A percentile compares a stretch with the other conserved stretches of the same genome.
Evolutionary conservation across 192 early-diverging fungal species (phyloP).

Genomic region (Obelidium mucronatum): DNA sequence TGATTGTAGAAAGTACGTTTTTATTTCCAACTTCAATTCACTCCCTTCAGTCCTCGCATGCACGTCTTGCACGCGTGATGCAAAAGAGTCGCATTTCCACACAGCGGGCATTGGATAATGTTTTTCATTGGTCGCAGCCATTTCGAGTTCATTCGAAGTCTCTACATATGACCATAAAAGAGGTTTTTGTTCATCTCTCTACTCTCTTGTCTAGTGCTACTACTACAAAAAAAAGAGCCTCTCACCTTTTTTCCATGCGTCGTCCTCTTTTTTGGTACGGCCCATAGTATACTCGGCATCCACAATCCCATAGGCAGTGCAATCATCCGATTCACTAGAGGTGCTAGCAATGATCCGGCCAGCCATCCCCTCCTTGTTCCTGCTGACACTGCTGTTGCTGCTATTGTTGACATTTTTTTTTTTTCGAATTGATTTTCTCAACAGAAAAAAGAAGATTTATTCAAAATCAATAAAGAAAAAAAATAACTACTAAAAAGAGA

Average conservation of each 20-base stretch:
- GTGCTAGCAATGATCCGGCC: constrained; percentile 5
- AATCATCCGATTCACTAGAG: too few relatives aligned
- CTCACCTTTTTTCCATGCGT: constrained; percentile 86
- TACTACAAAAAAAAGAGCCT: background rate
- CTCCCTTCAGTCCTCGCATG: background rate
- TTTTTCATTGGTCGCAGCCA: constrained; percentile 56
- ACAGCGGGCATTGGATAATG: constrained; percentile 72
- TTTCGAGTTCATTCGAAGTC: constrained; percentile 50
- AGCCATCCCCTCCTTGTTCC: too few relatives aligned
- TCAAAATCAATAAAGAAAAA: background rate
- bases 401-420: background rate
- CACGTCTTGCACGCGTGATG: constrained; percentile 76
- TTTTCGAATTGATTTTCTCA: too few relatives aligned
- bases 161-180: constrained; percentile 43
- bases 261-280: constrained; percentile 93
- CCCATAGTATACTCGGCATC: constrained; percentile 71
- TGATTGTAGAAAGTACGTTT: background rate
- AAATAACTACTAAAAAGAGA: background rate
- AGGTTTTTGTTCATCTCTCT: constrained; percentile 74
- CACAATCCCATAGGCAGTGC: too few relatives aligned
- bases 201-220: background rate
- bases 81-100: constrained; percentile 73
- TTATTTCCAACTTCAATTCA: background rate
- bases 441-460: constrained; percentile 2
- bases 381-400: too few relatives aligned